Evolutionary conservation across 345 rosid species (phyloP).

Genomic region (Nasturtium officinale): DNA sequence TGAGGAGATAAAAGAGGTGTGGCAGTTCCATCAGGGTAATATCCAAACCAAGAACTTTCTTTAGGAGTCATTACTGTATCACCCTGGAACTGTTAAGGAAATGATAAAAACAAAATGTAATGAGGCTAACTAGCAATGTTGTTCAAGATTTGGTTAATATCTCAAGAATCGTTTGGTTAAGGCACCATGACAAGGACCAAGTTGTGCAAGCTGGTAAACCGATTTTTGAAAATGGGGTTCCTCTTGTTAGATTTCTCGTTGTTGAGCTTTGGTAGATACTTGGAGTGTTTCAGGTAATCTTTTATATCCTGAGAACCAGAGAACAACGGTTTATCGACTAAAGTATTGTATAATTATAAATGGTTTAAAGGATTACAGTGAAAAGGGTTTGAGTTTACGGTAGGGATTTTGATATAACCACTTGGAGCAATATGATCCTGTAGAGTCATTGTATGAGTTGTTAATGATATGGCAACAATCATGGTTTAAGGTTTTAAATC

Average conservation of each 20-base stretch:
- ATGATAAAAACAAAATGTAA: background rate
- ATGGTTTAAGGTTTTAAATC: background rate
- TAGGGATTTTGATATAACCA: slow-evolving; percentile 37
- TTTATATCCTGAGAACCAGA: slow-evolving; percentile 21
- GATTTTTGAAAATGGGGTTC: slow-evolving; percentile 64
- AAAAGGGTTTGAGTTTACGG: slow-evolving; percentile 21
- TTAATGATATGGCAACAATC: background rate
- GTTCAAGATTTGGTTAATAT: background rate
- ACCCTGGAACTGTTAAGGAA: slow-evolving; percentile 58
- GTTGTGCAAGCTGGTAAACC: slow-evolving; percentile 72
- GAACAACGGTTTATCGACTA: background rate
- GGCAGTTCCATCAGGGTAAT: slow-evolving; percentile 80
- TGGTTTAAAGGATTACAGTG: background rate
- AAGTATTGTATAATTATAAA: background rate
- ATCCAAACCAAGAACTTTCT: slow-evolving; percentile 92
- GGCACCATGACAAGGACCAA: slow-evolving; percentile 87
- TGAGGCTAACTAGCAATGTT: background rate
- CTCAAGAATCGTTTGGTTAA: background rate
- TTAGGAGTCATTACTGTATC: slow-evolving; percentile 76
- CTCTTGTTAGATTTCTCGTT: slow-evolving; percentile 69
- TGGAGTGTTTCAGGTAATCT: slow-evolving; percentile 52
- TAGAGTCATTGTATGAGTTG: slow-evolving; percentile 4
- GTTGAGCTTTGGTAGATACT: slow-evolving; percentile 83
- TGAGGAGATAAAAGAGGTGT: slow-evolving; percentile 56
- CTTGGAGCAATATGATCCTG: slow-evolving; percentile 43